Percentiles rank a stretch among this genome's conserved stretches.
Conservation (phyloP, 805 yeast genomes). For the Lipomyces anomalus region DNA sequence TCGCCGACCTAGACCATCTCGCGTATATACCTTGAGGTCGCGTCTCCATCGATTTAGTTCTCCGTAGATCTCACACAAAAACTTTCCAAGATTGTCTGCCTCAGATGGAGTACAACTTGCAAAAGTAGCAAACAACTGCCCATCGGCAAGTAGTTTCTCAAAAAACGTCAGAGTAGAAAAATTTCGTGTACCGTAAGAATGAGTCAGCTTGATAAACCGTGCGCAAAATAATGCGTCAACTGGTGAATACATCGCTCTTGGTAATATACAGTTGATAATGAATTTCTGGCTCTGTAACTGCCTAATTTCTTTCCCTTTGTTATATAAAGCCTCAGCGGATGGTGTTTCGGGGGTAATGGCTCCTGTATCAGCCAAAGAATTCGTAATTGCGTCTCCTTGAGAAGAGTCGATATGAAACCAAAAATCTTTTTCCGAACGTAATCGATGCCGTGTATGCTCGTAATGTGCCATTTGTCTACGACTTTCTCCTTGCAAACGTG, state of each 20-base stretch:
- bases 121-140: constrained; percentile 51
- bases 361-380: not conserved
- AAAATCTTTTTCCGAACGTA: constrained; percentile 28
- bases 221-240: constrained; percentile 72
- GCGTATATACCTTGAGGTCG: constrained; percentile 32
- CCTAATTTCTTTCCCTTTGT: constrained; percentile 2
- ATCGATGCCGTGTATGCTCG: constrained; percentile 30
- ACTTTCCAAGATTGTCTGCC: constrained; percentile 76
- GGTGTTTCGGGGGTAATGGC: constrained; percentile 1
- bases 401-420: constrained; percentile 28
- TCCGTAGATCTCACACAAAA: constrained; percentile 51
- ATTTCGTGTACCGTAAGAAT: constrained; percentile 38
- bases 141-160: constrained; percentile 40
- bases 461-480: constrained; percentile 42
- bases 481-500: constrained; percentile 35
- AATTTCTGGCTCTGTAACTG: constrained; percentile 34
- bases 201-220: constrained; percentile 51
- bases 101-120: constrained; percentile 69
- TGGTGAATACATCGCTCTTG: constrained; percentile 72
- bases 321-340: not conserved
- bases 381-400: constrained; percentile 1
- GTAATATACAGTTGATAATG: constrained; percentile 62
- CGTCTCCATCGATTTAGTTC: constrained; percentile 45
- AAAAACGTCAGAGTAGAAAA: constrained; percentile 39
- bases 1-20: constrained; percentile 29